A percentile compares a stretch with the other conserved stretches of the same genome.
These are phyloP conservation scores for Colletotrichum sp. DNA, from an alignment of 2,329 filamentous ascomycete species.

Conservation along the genomic window DNA sequence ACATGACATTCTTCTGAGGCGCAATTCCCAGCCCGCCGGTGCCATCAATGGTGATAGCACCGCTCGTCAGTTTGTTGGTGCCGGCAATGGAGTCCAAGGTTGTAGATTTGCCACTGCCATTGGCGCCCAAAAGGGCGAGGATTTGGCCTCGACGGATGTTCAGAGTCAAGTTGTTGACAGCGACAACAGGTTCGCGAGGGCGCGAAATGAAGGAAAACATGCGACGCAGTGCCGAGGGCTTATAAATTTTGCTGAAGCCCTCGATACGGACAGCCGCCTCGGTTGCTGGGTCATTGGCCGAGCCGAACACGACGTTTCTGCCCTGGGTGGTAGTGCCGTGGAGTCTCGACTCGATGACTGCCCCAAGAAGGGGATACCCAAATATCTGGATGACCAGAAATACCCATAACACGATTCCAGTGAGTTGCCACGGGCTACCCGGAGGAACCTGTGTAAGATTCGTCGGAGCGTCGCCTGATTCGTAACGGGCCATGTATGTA, in stretches of 20 bases:
- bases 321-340: conserved; percentile 76
- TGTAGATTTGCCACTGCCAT: conserved; percentile 89
- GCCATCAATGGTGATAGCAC: conserved; percentile 78
- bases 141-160: conserved; percentile 80
- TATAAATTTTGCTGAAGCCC: conserved; percentile 80
- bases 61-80: conserved; percentile 76
- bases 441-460: conserved; percentile 69
- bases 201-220: conserved; percentile 51
- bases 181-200: conserved; percentile 72
- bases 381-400: conserved; percentile 81
- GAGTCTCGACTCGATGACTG: conserved; percentile 73
- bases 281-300: conserved; percentile 25
- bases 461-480: conserved; percentile 63
- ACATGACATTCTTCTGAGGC: conserved; percentile 93
- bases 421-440: conserved; percentile 68
- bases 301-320: conserved; percentile 54
- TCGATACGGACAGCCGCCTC: conserved; percentile 71
- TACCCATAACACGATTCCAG: conserved; percentile 79
- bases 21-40: conserved; percentile 84
- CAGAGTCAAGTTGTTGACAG: conserved; percentile 77
- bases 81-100: conserved; percentile 89
- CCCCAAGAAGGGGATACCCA: conserved; percentile 77
- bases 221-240: conserved; percentile 65
- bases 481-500: conserved; percentile 77
- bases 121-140: conserved; percentile 84